These are phyloP conservation scores for Sporothrix humicola DNA, from an alignment of 2,329 filamentous ascomycete genomes.

Conservation along the genomic window DNA sequence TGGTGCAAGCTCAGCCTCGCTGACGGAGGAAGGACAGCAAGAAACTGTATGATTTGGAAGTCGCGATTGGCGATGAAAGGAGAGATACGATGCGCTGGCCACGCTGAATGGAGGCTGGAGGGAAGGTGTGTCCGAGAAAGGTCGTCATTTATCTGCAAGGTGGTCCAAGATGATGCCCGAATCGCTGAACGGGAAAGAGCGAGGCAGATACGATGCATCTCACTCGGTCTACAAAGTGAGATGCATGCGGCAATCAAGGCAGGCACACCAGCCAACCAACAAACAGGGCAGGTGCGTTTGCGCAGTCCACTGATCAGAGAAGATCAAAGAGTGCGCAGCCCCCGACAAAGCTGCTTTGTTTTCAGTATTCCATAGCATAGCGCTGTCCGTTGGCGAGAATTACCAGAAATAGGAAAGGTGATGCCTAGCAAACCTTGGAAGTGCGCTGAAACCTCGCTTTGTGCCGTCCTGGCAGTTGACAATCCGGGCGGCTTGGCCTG, in stretches of 20 bases:
- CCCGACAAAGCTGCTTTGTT: not conserved
- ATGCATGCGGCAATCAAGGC: not conserved
- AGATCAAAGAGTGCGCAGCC: not conserved
- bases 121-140: constrained; percentile 1
- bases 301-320: not conserved
- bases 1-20: constrained; percentile 28
- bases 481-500: not conserved
- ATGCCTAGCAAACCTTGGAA: not conserved
- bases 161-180: not conserved
- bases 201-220: constrained; percentile 2
- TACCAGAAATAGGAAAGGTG: not conserved
- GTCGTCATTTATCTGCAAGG: not conserved
- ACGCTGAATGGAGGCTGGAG: not conserved
- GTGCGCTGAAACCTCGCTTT: constrained; percentile 1
- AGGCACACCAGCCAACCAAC: constrained; percentile 15
- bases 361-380: not conserved
- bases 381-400: not conserved
- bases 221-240: too few species aligned
- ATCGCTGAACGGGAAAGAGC: not conserved
- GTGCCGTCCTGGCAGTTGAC: constrained; percentile 1
- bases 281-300: not conserved
- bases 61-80: constrained; percentile 4
- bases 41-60: not conserved
- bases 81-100: constrained; percentile 6
- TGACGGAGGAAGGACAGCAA: not conserved